Conservation (phyloP, 176 grass and related monocot genomes). For the Avena insularis region DNA sequence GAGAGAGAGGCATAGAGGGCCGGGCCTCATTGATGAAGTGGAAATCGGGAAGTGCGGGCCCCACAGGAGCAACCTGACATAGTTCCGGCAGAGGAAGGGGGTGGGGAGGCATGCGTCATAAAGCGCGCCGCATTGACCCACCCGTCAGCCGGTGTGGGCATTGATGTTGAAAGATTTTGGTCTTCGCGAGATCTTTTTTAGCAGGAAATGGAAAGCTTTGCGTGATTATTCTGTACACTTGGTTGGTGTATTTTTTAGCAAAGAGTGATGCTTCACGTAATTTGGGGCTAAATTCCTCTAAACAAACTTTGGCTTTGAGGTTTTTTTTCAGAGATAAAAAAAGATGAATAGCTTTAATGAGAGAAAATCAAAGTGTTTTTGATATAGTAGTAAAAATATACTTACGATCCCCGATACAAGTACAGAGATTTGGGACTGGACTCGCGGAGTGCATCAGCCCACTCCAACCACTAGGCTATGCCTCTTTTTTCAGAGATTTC, state of each 20-base stretch:
- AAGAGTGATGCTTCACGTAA: neutral
- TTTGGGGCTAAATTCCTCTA: neutral
- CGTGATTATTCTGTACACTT: neutral
- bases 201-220: neutral
- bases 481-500: too few relatives aligned
- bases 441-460: too few relatives aligned
- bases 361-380: too few relatives aligned
- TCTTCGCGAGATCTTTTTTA: neutral
- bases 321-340: too few relatives aligned
- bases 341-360: too few relatives aligned
- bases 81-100: slow-evolving; percentile 24
- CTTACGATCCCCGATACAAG: too few relatives aligned
- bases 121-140: neutral
- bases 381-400: too few relatives aligned
- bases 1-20: neutral
- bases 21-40: slow-evolving; percentile 18
- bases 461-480: too few relatives aligned
- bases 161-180: neutral
- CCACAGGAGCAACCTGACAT: slow-evolving; percentile 23
- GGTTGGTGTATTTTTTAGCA: neutral
- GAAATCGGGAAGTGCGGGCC: slow-evolving; percentile 42
- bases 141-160: neutral
- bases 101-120: slow-evolving; percentile 7
- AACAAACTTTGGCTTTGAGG: neutral
- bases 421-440: too few relatives aligned